phyloP scores from a whole-genome alignment of 78 protist genomes.

The Dictyostelium intermedium region DNA sequence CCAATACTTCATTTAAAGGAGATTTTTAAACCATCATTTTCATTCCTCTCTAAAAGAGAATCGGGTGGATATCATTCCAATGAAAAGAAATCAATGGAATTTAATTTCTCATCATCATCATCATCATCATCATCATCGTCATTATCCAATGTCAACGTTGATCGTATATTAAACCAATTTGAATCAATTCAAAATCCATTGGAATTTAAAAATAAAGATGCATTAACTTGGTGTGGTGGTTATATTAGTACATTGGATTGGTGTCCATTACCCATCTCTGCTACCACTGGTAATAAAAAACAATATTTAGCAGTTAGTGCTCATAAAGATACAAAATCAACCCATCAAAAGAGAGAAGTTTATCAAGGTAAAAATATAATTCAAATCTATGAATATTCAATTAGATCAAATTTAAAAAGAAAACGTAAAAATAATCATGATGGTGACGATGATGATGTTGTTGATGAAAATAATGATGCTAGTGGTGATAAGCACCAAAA shows the following conservation, averaged over 20 bases:
- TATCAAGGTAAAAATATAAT: slow-evolving; percentile 31
- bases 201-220: not conserved
- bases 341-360: not conserved
- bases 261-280: slow-evolving; percentile 43
- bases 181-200: not conserved
- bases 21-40: not conserved
- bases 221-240: slow-evolving; percentile 17
- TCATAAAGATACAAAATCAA: not conserved
- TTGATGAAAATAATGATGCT: not conserved
- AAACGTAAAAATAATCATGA: not conserved
- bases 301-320: slow-evolving; percentile 44
- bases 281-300: not conserved
- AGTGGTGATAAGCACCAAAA: too few species aligned
- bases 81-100: not conserved
- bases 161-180: too few species aligned
- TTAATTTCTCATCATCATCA: not conserved
- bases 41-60: not conserved
- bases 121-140: too few species aligned
- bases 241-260: slow-evolving; percentile 16
- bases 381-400: slow-evolving; percentile 40
- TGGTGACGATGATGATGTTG: too few species aligned
- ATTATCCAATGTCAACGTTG: too few species aligned
- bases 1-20: not conserved
- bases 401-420: not conserved
- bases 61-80: not conserved